These are phyloP conservation scores for Podospora fimiseda DNA, from an alignment of 495 filamentous ascomycete species.

Conservation along the genomic window DNA sequence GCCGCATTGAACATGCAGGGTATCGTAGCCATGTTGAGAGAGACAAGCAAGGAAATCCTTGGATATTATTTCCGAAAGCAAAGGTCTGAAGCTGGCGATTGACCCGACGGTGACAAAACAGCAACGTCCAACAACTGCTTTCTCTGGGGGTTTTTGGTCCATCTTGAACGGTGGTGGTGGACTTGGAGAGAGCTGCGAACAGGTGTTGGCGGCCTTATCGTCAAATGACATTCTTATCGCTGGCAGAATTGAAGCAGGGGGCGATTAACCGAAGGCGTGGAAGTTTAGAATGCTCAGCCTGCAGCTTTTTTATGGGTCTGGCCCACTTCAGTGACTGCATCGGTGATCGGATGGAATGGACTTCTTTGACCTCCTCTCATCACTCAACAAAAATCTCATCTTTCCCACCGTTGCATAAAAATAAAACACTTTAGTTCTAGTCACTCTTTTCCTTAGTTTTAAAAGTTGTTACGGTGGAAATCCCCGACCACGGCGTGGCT, in stretches of 20 bases:
- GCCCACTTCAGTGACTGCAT: too few species aligned
- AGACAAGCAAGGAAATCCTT: slow-evolving; percentile 56
- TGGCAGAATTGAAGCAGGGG: not conserved
- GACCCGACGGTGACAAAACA: slow-evolving; percentile 84
- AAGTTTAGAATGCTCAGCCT: not conserved
- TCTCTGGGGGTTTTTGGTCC: not conserved
- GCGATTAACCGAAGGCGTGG: not conserved
- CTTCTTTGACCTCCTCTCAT: too few species aligned
- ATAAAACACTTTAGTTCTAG: too few species aligned
- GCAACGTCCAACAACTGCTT: slow-evolving; percentile 1
- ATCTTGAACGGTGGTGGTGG: not conserved
- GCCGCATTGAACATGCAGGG: slow-evolving; percentile 73
- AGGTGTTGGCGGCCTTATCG: not conserved
- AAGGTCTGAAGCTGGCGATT: slow-evolving; percentile 70
- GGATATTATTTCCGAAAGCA: slow-evolving; percentile 60
- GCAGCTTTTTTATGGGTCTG: too few species aligned
- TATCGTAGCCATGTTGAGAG: slow-evolving; percentile 48
- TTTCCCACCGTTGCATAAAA: too few species aligned
- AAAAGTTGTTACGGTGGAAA: too few species aligned
- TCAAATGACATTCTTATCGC: not conserved
- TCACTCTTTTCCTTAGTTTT: too few species aligned
- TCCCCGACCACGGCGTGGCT: too few species aligned
- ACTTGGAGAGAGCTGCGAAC: not conserved
- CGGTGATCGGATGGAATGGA: too few species aligned
- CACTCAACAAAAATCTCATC: too few species aligned